These are phyloP conservation scores for Botrytis aclada DNA, from an alignment of 2,329 filamentous ascomycete genomes.

Conservation along the genomic window DNA sequence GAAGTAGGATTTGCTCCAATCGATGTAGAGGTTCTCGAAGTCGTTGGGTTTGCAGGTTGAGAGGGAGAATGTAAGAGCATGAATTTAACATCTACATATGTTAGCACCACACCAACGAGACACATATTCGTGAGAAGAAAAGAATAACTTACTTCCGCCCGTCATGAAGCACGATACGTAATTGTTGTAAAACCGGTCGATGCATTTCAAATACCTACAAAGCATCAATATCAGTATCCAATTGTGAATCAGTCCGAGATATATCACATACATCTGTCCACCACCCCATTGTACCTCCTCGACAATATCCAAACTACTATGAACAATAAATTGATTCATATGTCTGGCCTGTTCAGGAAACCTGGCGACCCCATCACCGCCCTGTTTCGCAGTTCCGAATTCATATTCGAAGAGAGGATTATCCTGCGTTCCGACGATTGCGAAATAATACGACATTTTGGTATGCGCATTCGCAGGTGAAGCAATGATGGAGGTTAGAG, in stretches of 20 bases:
- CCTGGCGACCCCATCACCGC: slow-evolving; percentile 86
- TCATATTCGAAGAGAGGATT: slow-evolving; percentile 95
- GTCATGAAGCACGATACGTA: slow-evolving; percentile 95
- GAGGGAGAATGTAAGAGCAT: slow-evolving; percentile 85
- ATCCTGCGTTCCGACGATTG: slow-evolving; percentile 91
- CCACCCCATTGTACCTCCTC: slow-evolving; percentile 95
- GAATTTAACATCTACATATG: slow-evolving; percentile 69
- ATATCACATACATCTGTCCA: slow-evolving; percentile 73
- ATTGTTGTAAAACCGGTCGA: slow-evolving; percentile 95
- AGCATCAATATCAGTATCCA: slow-evolving; percentile 10
- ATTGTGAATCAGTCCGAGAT: too few relatives aligned
- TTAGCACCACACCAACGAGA: not conserved
- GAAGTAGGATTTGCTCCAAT: slow-evolving; percentile 82
- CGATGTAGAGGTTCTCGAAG: slow-evolving; percentile 60
- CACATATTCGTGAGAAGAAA: not conserved
- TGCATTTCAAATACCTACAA: slow-evolving; percentile 85
- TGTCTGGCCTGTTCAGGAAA: slow-evolving; percentile 87
- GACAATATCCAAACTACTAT: slow-evolving; percentile 89
- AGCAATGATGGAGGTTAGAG: slow-evolving; percentile 17
- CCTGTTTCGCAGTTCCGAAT: slow-evolving; percentile 94
- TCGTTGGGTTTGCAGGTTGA: slow-evolving; percentile 43
- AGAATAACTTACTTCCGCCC: slow-evolving; percentile 56
- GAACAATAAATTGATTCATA: slow-evolving; percentile 96
- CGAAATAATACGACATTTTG: slow-evolving; percentile 96
- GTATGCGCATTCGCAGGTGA: not conserved